Evolutionary conservation across 2,329 filamentous ascomycete genomes (phyloP), one percentile per base, ranked within the genome.

Genomic region (Talaromyces amestolkiae): DNA sequence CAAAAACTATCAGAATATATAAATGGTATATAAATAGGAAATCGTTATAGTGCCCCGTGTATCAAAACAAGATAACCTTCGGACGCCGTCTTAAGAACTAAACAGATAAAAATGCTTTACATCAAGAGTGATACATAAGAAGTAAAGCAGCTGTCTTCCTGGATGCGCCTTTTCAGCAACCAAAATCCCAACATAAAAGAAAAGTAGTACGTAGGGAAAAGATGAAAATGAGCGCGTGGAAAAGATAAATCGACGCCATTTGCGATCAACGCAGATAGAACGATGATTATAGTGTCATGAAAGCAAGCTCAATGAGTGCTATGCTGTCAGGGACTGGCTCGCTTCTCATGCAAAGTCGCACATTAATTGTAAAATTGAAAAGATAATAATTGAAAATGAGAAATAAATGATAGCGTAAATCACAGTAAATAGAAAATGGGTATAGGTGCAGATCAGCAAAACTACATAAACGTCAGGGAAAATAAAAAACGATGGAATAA

Each of bases 361-460:
- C 22, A 43, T 51, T 62, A 62, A 22, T 45, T 37, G 19, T 37
- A 33, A 39, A 51, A 9, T 10, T 31, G 27, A 31, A 31, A 31
- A 31, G 1, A 35, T 24, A 10, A 11, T 13, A 13, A 47, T 47
- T 24, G 41, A 4, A 22, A 8, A 43, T 35, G 8, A 19, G 27
- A 56, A 24, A 56, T 37, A 56, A 37, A 17, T 22, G 19, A 24
- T 22, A 39, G 53, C 31, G 15, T 41, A 58, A 27, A 58, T 17
- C 37, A 58, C 39, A 41, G 33, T 58, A 17, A 13, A 56, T 53
- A 61, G 45, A 61, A 62, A 60, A 67, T 37, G 65, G 65, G 65
- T 67, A 67, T 67, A 67, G 61, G 64, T 39, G n/a, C 51, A 58
- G 41, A 66, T 43, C 13, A 51, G 41, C 10, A 53, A 63, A 35